Conservation (phyloP, 495 filamentous ascomycete species). For the Xylaria scruposa region DNA sequence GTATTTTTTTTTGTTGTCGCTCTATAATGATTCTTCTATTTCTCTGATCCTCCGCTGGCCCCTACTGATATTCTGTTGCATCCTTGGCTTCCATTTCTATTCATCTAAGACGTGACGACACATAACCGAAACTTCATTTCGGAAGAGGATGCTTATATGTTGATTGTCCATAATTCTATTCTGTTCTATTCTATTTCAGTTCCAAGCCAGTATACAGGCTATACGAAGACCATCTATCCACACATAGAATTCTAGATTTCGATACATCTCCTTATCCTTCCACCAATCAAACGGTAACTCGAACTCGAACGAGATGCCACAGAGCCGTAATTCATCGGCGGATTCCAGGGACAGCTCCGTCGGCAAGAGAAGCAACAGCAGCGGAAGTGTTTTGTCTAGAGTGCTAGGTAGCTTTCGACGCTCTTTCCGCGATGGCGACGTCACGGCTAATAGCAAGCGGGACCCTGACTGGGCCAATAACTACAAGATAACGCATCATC, state of each 20-base stretch:
- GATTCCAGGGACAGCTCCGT: background rate
- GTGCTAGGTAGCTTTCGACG: constrained; percentile 33
- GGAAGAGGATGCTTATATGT: background rate
- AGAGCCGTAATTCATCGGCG: background rate
- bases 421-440: constrained; percentile 19
- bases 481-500: constrained; percentile 33
- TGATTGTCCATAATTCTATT: background rate
- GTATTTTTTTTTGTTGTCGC: background rate
- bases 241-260: background rate
- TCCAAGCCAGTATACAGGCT: constrained; percentile 19
- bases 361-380: constrained; percentile 7
- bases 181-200: background rate
- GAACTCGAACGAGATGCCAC: background rate
- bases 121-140: background rate
- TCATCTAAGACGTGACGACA: background rate
- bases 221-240: background rate
- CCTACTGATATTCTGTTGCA: background rate
- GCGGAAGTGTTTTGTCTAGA: constrained; percentile 28
- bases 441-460: background rate
- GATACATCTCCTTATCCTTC: background rate
- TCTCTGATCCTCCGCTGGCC: background rate
- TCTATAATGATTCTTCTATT: background rate
- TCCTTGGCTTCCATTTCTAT: background rate
- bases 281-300: background rate
- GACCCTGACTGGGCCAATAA: constrained; percentile 27